Evolutionary conservation across 805 yeast species (phyloP).

Genomic region (Ogataea minuta): DNA sequence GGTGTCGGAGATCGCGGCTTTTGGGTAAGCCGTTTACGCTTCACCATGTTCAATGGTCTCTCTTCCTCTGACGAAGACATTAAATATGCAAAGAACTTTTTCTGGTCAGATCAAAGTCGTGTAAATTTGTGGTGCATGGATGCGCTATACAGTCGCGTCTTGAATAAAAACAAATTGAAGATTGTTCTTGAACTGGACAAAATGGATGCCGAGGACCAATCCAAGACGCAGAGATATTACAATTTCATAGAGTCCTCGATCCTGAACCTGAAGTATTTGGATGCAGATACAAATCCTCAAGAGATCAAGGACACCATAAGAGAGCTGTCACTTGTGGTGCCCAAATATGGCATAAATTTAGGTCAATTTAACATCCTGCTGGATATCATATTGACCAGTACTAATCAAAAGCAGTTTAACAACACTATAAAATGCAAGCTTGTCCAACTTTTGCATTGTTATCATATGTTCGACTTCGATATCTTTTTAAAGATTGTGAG

Average conservation of each 20-base stretch:
- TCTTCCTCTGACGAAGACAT: conserved; percentile 26
- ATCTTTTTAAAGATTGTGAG: conserved; percentile 22
- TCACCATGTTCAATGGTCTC: conserved; percentile 12
- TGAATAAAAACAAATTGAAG: conserved; percentile 5
- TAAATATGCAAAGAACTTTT: conserved; percentile 2
- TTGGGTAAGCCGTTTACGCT: conserved; percentile 6
- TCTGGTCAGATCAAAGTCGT: conserved; percentile 1
- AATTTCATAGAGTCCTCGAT: conserved; percentile 12
- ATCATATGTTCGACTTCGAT: conserved; percentile 25
- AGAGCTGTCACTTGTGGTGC: conserved; percentile 24
- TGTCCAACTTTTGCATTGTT: conserved; percentile 16
- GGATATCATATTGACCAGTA: conserved; percentile 20
- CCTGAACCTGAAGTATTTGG: not conserved
- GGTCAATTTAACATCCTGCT: conserved; percentile 20
- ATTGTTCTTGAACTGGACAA: not conserved
- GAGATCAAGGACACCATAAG: conserved; percentile 12
- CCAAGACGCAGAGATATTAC: conserved; percentile 13
- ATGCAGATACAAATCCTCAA: conserved; percentile 1
- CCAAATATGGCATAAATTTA: conserved; percentile 24
- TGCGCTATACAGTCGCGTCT: conserved; percentile 10
- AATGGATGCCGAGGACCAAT: conserved; percentile 1
- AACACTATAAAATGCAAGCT: conserved; percentile 17
- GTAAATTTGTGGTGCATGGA: conserved; percentile 4
- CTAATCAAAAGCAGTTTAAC: conserved; percentile 16
- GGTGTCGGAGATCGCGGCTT: conserved; percentile 2